Conservation (phyloP, 495 filamentous ascomycete species). For the Darksidea phi region DNA sequence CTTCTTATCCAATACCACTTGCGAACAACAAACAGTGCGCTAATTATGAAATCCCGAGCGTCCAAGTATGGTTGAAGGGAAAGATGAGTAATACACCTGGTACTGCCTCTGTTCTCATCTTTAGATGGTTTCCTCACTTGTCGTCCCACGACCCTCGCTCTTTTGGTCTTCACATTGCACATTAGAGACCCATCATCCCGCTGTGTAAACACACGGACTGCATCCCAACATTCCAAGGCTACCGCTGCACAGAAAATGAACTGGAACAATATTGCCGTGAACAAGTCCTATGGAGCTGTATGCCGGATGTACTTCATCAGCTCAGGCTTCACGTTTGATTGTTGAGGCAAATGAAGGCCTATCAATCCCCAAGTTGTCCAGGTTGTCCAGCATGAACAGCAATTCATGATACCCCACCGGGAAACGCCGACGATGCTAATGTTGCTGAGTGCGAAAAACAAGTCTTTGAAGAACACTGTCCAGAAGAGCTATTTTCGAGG, state of each 20-base stretch:
- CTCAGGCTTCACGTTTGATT: neutral
- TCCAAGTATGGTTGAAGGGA: too few species aligned
- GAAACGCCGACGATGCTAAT: slow-evolving; percentile 8
- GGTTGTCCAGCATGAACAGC: slow-evolving; percentile 16
- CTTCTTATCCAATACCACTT: too few species aligned
- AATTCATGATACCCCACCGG: slow-evolving; percentile 18
- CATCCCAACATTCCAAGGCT: slow-evolving; percentile 15
- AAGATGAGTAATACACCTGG: too few species aligned
- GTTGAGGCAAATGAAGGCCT: slow-evolving; percentile 8
- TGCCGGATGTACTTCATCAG: slow-evolving; percentile 14
- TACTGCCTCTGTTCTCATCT: neutral
- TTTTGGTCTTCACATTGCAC: neutral
- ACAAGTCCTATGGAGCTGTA: slow-evolving; percentile 6
- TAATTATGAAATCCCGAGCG: too few species aligned
- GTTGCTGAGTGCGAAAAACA: slow-evolving; percentile 5
- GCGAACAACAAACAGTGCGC: too few species aligned
- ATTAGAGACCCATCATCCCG: slow-evolving; percentile 17
- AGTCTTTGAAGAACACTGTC: slow-evolving; percentile 20
- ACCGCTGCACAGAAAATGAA: slow-evolving; percentile 9
- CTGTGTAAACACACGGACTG: slow-evolving; percentile 17
- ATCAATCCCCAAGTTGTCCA: slow-evolving; percentile 6
- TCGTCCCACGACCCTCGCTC: neutral
- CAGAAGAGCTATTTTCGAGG: slow-evolving; percentile 4
- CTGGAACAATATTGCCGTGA: slow-evolving; percentile 19
- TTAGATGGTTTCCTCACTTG: neutral